A percentile compares a stretch with the other conserved stretches of the same genome.
Conservation (phyloP, 345 rosid genomes). For the Linum usitatissimum region DNA sequence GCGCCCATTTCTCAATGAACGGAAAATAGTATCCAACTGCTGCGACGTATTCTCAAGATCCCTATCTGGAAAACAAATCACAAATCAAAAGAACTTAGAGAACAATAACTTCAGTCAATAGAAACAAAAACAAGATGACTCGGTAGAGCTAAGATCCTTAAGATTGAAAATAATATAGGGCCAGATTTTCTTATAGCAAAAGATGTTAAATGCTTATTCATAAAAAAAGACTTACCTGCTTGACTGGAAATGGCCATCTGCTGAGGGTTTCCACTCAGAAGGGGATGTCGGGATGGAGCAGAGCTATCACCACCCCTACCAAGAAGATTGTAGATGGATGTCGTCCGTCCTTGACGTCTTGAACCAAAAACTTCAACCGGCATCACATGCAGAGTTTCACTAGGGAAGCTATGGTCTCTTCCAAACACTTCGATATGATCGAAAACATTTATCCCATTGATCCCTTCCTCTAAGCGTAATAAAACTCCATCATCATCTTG, state of each 20-base stretch:
- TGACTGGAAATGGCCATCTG: conserved; percentile 39
- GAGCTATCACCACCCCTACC: conserved; percentile 63
- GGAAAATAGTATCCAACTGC: conserved; percentile 69
- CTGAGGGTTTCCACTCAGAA: conserved; percentile 49
- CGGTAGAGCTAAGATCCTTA: background rate
- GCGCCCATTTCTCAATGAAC: conserved; percentile 78
- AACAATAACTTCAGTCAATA: conserved; percentile 1
- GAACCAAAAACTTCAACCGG: conserved; percentile 97
- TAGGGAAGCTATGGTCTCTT: conserved; percentile 70
- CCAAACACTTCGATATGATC: conserved; percentile 91
- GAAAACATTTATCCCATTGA: conserved; percentile 79
- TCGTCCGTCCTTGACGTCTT: conserved; percentile 87
- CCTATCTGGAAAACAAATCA: conserved; percentile 32
- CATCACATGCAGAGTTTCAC: conserved; percentile 86
- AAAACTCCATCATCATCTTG: conserved; percentile 89
- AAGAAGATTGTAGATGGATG: conserved; percentile 86
- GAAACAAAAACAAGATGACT: background rate
- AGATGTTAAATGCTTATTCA: no score
- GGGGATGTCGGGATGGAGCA: conserved; percentile 75
- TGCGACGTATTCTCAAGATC: conserved; percentile 37
- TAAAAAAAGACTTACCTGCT: conserved; percentile 53
- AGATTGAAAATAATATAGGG: background rate
- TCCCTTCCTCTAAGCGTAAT: conserved; percentile 79
- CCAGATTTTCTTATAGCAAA: background rate
- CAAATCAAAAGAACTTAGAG: no score